Base-by-base conservation (phyloP, 441 rosid genomes). In the Populus hybrid region DNA sequence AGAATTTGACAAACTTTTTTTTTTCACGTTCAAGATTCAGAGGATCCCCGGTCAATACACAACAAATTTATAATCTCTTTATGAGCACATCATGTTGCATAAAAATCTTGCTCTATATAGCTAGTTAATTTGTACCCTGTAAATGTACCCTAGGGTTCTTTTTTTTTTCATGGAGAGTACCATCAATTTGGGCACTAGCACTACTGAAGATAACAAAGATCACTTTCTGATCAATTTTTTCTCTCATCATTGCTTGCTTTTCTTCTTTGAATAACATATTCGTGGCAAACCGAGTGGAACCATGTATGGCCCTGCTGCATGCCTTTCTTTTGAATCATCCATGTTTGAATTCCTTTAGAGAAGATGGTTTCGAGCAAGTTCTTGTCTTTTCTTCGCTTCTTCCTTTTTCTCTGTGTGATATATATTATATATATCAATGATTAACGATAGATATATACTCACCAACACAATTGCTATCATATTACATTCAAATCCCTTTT, bases 341-440 rank as follows among this genome's bases (percentile, higher is more conserved):
- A 74, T 79, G 73, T 78, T 80, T 81, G 53, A 69, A 75, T 50
- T 42, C 69, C 35, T 24, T 38, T 63, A 23, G 30, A 26, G 3
- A 14, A 63, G 30, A 9, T 24, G 24, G 70, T 40, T 73, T 84
- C 85, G 89, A 86, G 79, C 80, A 74, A 59, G 34, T 32, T 61
- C 78, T 85, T 88, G 87, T 85, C 87, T 82, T 76, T 80, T 82
- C 63, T 46, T n/a, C 12, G 46, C 46, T 3, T 40, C 46, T 10
- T 40, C 12, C 24, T 36, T 34, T 72, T 50, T 36, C 73, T 12
- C 14, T n/a, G 12, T 72, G 67, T 18, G 67, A 21, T 53, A 34
- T 64, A 4, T 12, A 83, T 46, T 65, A 21, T 64, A 57, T 74
- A 10, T 64, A 59, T 67, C 82, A 83, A 84, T 79, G 70, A 81